Evolutionary conservation across 2,329 filamentous ascomycete species (phyloP), one percentile per base, ranked within the genome.

Genomic region (Lecanicillium sp.): DNA sequence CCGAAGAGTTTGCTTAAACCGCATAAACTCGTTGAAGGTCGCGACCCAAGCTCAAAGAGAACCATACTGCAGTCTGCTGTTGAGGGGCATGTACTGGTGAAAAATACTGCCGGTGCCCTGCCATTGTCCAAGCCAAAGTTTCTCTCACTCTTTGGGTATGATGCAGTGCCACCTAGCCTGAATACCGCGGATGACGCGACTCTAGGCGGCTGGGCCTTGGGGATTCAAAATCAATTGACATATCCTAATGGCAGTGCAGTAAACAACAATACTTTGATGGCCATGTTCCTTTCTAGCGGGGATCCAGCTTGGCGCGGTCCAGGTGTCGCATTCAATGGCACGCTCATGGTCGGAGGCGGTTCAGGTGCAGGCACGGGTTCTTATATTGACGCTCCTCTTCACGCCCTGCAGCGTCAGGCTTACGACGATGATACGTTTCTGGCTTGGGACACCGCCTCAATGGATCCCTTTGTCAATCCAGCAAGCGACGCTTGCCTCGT

Each of bases 401-500:
- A 78, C 33, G 74, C 74, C 0, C 55, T 80, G 17, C 59, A 66
- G 17, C 57, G 68, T 25, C 68, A 65, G 20, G 72, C 72, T 0
- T 67, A 64, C 36, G 58, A 72, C 9, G 77, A 84, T 40, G 66
- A 63, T 32, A 80, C 76, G 0, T 65, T 66, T 1, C 51, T 83
- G 2, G 73, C 71, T 52, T 79, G 72, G 67, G 79, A 84, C 50
- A 74, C 80, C 44, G 54, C 56, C 11, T 66, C 59, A 2, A 51
- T 53, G 2, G 55, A 65, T 2, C 76, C 79, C 0, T 48, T 58
- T 5, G 69, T 81, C 9, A 62, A 71, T 36, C 53, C 62, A 3
- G 57, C 45, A 4, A 66, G 71, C 2, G 72, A 88, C 49, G 69
- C 87, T 6, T 92, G 87, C 45, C 59, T 82, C 3, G 75, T 82